Percentiles rank a stretch among this genome's conserved stretches.
Evolutionary conservation across 2,329 filamentous ascomycete genomes (phyloP).

Genomic region (Calonectria pseudoturangicola): DNA sequence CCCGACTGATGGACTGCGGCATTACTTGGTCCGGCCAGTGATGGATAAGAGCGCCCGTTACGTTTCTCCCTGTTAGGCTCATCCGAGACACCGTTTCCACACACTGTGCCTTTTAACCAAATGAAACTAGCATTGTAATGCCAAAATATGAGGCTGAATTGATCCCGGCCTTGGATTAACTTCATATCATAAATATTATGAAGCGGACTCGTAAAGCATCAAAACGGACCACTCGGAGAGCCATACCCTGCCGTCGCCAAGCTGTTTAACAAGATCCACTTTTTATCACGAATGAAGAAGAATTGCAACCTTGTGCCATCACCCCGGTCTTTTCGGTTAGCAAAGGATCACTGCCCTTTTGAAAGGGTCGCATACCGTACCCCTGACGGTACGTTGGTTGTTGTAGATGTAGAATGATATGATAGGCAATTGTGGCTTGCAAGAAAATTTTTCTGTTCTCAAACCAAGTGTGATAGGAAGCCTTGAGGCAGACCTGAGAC

Average conservation of each 20-base stretch:
- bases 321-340: background rate
- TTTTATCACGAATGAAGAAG: background rate
- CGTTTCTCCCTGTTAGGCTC: background rate
- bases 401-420: background rate
- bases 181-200: constrained; percentile 2
- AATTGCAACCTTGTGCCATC: background rate
- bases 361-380: background rate
- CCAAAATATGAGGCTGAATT: background rate
- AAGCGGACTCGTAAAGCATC: background rate
- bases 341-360: background rate
- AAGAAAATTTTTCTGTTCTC: constrained; percentile 1
- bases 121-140: background rate
- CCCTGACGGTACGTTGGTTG: constrained; percentile 17
- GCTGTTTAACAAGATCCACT: background rate
- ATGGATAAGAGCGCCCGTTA: background rate
- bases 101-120: background rate
- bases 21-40: background rate
- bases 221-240: background rate
- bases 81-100: background rate
- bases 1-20: background rate
- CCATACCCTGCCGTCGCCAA: background rate
- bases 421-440: constrained; percentile 20
- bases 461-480: background rate
- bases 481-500: constrained; percentile 22
- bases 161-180: background rate